Evolutionary conservation across 2,329 filamentous ascomycete genomes (phyloP).

Genomic region (Calonectria fujianensis): DNA sequence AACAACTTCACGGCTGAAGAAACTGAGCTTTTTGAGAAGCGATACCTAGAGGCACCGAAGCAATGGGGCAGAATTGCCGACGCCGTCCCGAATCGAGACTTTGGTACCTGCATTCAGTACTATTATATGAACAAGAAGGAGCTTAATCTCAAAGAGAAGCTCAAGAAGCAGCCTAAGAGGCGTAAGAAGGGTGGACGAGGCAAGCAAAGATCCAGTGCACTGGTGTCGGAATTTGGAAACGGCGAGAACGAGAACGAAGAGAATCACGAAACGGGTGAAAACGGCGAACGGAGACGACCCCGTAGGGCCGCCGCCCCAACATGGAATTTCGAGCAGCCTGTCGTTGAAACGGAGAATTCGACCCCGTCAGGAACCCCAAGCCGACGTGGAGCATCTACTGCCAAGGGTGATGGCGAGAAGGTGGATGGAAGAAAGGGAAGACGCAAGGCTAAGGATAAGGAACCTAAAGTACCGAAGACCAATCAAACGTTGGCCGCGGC

Average conservation of each 20-base stretch:
- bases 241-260: conserved; percentile 75
- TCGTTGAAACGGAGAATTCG: conserved; percentile 76
- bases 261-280: conserved; percentile 74
- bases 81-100: conserved; percentile 79
- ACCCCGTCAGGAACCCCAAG: conserved; percentile 76
- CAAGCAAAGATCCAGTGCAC: conserved; percentile 77
- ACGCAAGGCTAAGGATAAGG: conserved; percentile 65
- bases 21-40: conserved; percentile 81
- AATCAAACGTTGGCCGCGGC: conserved; percentile 69
- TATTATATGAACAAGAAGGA: conserved; percentile 89
- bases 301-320: conserved; percentile 81
- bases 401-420: conserved; percentile 70
- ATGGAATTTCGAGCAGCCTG: conserved; percentile 78
- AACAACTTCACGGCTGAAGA: conserved; percentile 86
- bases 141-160: conserved; percentile 85
- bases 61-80: conserved; percentile 88
- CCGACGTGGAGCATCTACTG: conserved; percentile 66
- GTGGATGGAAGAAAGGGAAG: conserved; percentile 62
- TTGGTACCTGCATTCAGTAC: conserved; percentile 88
- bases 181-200: conserved; percentile 74
- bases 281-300: conserved; percentile 76
- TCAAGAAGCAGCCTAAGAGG: conserved; percentile 78
- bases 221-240: conserved; percentile 80
- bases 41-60: conserved; percentile 85
- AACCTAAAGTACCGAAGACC: conserved; percentile 63